A percentile compares a stretch with the other conserved stretches of the same genome.
Evolutionary conservation across 345 rosid species (phyloP).

Genomic region (Sisymbrium irio): DNA sequence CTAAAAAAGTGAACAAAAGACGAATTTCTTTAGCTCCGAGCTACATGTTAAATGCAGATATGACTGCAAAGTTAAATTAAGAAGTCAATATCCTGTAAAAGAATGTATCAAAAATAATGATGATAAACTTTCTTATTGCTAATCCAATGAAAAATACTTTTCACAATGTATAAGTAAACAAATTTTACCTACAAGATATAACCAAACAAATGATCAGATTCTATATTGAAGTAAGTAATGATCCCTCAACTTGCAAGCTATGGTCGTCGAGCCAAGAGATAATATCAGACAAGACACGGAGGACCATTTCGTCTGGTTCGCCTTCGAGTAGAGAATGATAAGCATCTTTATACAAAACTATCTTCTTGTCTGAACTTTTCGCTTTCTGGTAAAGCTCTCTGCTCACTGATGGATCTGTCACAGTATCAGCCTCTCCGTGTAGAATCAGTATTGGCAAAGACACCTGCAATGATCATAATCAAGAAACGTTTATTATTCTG

Average conservation of each 20-base stretch:
- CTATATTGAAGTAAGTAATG: background rate
- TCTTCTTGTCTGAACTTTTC: constrained; percentile 68
- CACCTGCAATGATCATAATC: constrained; percentile 42
- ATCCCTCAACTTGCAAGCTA: constrained; percentile 19
- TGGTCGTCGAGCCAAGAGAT: constrained; percentile 78
- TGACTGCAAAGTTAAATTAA: background rate
- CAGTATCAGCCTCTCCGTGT: constrained; percentile 80
- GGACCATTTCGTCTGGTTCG: constrained; percentile 78
- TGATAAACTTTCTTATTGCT: background rate
- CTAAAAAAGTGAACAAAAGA: background rate
- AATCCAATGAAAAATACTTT: background rate
- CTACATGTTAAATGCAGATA: background rate
- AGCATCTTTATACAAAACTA: constrained; percentile 60
- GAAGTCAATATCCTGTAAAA: background rate
- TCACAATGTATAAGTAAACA: background rate
- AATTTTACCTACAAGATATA: background rate
- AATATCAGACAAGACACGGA: constrained; percentile 63
- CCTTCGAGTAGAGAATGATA: constrained; percentile 83
- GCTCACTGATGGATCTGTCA: constrained; percentile 94
- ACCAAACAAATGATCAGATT: constrained; percentile 4
- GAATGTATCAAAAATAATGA: background rate
- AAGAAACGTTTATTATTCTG: background rate
- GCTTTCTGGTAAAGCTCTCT: constrained; percentile 77
- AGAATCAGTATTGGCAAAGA: constrained; percentile 75
- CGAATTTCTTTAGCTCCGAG: background rate